phyloP scores from a whole-genome alignment of 441 rosid species.

The Hura crepitans region DNA sequence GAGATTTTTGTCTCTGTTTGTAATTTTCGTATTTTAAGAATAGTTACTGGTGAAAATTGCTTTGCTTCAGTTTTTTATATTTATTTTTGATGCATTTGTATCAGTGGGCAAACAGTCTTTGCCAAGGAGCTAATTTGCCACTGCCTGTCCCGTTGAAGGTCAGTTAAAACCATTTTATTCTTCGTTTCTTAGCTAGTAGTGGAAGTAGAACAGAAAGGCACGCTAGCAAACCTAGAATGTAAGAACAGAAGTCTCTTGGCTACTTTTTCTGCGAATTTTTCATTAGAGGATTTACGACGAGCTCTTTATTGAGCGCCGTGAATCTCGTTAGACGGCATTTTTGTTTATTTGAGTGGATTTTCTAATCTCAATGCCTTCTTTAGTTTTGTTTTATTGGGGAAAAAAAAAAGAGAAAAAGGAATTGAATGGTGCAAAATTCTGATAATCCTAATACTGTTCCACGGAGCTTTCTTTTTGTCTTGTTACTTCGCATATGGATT shows the following conservation, averaged over 20 bases:
- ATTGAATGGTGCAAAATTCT: neutral
- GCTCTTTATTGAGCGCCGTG: neutral
- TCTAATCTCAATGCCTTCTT: neutral
- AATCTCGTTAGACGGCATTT: neutral
- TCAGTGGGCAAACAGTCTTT: constrained; percentile 89
- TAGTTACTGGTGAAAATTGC: neutral
- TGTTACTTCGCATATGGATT: no score
- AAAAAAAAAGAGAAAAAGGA: neutral
- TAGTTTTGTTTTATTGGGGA: neutral
- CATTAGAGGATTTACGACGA: no score
- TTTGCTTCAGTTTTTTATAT: neutral
- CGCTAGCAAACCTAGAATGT: neutral
- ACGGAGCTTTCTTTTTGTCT: no score
- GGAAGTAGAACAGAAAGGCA: neutral
- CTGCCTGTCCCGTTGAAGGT: constrained; percentile 83
- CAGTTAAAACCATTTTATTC: neutral
- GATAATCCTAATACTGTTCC: neutral
- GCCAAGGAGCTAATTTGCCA: constrained; percentile 88
- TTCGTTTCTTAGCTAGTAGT: constrained; percentile 7
- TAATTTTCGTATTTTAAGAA: neutral
- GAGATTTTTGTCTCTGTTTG: neutral
- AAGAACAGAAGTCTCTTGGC: neutral
- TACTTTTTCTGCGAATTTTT: neutral
- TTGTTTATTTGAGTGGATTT: neutral
- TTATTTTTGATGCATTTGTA: constrained; percentile 2